Conservation (phyloP, 1,284 basidiomycete species). For the Agaricales sp. region DNA sequence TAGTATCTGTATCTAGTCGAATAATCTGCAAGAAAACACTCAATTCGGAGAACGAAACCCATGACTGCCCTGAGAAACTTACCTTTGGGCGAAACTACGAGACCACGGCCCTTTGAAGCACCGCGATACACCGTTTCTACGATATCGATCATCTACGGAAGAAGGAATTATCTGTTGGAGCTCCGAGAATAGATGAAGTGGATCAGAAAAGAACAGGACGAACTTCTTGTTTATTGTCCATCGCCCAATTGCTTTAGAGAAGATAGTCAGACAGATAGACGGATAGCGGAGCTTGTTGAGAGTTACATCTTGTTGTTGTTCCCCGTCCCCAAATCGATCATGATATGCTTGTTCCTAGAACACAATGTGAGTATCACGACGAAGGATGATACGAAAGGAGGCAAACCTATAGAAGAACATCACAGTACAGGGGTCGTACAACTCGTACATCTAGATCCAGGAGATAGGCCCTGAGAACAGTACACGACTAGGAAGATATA, state of each 20-base stretch:
- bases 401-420: conserved; percentile 95
- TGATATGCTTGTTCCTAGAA: conserved; percentile 93
- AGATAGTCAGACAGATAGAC: conserved; percentile 2
- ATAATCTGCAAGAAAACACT: conserved; percentile 47
- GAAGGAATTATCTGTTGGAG: conserved; percentile 5
- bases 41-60: not conserved
- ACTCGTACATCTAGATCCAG: conserved; percentile 74
- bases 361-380: conserved; percentile 1
- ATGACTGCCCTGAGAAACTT: conserved; percentile 13
- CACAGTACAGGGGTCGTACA: conserved; percentile 92
- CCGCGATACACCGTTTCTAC: conserved; percentile 98
- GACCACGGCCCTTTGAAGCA: conserved; percentile 94
- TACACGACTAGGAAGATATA: not conserved
- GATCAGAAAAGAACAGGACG: conserved; percentile 18
- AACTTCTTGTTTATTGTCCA: conserved; percentile 95
- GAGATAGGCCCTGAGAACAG: conserved; percentile 1
- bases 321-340: conserved; percentile 98
- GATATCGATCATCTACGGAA: conserved; percentile 83
- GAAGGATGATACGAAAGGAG: conserved; percentile 4
- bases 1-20: conserved; percentile 78
- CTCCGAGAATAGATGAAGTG: not conserved
- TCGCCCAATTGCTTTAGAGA: conserved; percentile 80
- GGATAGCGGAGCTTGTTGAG: conserved; percentile 19
- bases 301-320: conserved; percentile 99
- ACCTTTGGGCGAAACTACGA: conserved; percentile 97